These are phyloP conservation scores for Phytophthora pini DNA, from an alignment of 352 stramenopile species.

Conservation along the genomic window DNA sequence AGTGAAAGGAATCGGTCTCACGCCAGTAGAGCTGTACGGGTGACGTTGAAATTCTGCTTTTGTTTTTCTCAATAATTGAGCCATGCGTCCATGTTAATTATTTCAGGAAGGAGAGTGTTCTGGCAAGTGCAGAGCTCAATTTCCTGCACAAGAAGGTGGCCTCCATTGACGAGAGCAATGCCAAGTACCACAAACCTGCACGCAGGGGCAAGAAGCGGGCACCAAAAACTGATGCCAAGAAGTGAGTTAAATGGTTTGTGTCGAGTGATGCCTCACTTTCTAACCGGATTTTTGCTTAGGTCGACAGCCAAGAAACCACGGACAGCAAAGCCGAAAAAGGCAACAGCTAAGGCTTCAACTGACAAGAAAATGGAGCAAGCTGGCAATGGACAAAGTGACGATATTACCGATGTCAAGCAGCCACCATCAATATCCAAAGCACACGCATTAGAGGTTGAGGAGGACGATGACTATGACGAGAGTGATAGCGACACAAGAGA, in stretches of 20 bases:
- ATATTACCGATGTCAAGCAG: slow-evolving; percentile 5
- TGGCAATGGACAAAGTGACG: slow-evolving; percentile 4
- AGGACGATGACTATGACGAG: slow-evolving; percentile 81
- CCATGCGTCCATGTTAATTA: background rate
- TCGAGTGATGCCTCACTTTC: background rate
- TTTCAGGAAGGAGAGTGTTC: slow-evolving; percentile 61
- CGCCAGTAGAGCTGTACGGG: slow-evolving; percentile 69
- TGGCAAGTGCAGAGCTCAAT: slow-evolving; percentile 47
- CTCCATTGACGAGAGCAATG: slow-evolving; percentile 65
- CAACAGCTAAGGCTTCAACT: slow-evolving; percentile 1
- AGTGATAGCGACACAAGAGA: slow-evolving; percentile 62
- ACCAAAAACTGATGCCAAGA: slow-evolving; percentile 17
- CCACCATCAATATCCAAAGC: slow-evolving; percentile 3
- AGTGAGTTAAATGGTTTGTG: slow-evolving; percentile 24
- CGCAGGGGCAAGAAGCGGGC: slow-evolving; percentile 36
- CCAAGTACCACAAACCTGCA: slow-evolving; percentile 59
- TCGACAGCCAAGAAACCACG: slow-evolving; percentile 32
- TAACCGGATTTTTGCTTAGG: slow-evolving; percentile 10
- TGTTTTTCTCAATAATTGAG: slow-evolving; percentile 3
- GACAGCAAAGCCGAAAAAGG: slow-evolving; percentile 16
- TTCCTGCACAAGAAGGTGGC: slow-evolving; percentile 65
- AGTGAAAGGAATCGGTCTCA: slow-evolving; percentile 35
- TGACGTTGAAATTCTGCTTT: slow-evolving; percentile 4
- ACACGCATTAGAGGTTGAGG: slow-evolving; percentile 46
- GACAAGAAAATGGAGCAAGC: slow-evolving; percentile 5